Evolutionary conservation across 2,329 filamentous ascomycete genomes (phyloP), one percentile per base, ranked within the genome.

Genomic region (Neopestalotiopsis sp.): DNA sequence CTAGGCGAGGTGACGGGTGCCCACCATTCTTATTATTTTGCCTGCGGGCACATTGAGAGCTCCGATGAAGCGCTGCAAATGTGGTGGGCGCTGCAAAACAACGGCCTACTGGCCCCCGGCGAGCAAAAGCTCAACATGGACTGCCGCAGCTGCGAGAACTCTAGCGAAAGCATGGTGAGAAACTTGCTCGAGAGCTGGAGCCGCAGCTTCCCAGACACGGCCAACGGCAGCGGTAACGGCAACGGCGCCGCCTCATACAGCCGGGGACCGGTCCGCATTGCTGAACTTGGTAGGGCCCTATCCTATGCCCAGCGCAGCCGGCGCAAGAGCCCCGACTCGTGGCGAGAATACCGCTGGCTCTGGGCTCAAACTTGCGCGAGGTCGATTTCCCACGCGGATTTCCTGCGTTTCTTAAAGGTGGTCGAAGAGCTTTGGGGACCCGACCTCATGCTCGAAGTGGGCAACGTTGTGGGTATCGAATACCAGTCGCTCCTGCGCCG

Each of bases 21-120:
- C 13, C 59, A 28, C 12, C 59, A 28, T 14, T 38, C 59, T 3
- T 62, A 62, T 17, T 17, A 17, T 2, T 24, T 62, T 12, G 12
- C 34, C 59, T 62, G 59, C 17, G 59, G 59, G 12, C 59, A 62
- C 32, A 13, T 24, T 17, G 59, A 62, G 34, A 38, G 9, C 59
- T 42, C 30, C 7, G 59, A 62, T 13, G 59, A 62, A 6, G 24
- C 24, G 17, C 32, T 62, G 3, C 59, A 62, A 24, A 42, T 62
- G 59, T 62, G 59, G 59, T 62, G 59, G 59, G 34, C 59, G 34
- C 59, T 62, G 20, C 59, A 62, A n/a, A 34, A 62, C 5, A 32
- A 14, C 9, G 59, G 59, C 10, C 17, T 62, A 10, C 4, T 62
- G 17, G 14, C 30, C 14, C 59, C 59, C 5, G 34, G 32, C 10